Percentiles rank a stretch among this genome's conserved stretches.
Evolutionary conservation across 139 green algal genomes (phyloP).

Genomic region (Bryopsis sp.): DNA sequence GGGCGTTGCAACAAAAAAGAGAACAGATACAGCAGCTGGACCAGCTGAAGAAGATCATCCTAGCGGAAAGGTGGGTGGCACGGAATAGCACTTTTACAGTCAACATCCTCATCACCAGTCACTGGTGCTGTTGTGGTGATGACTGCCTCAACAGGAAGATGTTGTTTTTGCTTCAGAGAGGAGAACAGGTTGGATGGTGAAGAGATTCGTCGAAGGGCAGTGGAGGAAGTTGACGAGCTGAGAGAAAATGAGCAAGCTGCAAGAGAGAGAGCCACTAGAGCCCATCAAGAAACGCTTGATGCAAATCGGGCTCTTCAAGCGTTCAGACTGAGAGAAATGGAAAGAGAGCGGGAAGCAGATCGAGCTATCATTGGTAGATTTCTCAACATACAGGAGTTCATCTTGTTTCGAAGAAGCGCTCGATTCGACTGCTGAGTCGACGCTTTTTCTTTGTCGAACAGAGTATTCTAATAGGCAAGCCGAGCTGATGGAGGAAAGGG

Average conservation of each 20-base stretch:
- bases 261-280: slow-evolving; percentile 15
- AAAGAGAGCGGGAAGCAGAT: slow-evolving; percentile 21
- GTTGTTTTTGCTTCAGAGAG: no score
- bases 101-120: no score
- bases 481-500: slow-evolving; percentile 31
- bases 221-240: slow-evolving; percentile 24
- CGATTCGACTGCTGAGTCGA: background rate
- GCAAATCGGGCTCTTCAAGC: slow-evolving; percentile 24
- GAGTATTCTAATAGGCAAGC: slow-evolving; percentile 46
- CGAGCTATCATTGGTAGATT: slow-evolving; percentile 18
- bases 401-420: background rate
- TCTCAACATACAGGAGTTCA: background rate
- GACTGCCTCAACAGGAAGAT: background rate
- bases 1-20: slow-evolving; percentile 43
- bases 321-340: slow-evolving; percentile 25
- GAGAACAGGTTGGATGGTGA: slow-evolving; percentile 8
- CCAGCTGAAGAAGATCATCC: slow-evolving; percentile 36
- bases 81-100: no score
- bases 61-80: slow-evolving; percentile 22
- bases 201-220: slow-evolving; percentile 15
- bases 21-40: slow-evolving; percentile 59
- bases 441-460: slow-evolving; percentile 4
- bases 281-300: slow-evolving; percentile 24
- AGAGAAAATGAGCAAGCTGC: slow-evolving; percentile 24
- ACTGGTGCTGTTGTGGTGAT: no score